Evolutionary conservation across 805 yeast genomes (phyloP), one percentile per base, ranked within the genome.

Genomic region (Lipomyces japonicus): DNA sequence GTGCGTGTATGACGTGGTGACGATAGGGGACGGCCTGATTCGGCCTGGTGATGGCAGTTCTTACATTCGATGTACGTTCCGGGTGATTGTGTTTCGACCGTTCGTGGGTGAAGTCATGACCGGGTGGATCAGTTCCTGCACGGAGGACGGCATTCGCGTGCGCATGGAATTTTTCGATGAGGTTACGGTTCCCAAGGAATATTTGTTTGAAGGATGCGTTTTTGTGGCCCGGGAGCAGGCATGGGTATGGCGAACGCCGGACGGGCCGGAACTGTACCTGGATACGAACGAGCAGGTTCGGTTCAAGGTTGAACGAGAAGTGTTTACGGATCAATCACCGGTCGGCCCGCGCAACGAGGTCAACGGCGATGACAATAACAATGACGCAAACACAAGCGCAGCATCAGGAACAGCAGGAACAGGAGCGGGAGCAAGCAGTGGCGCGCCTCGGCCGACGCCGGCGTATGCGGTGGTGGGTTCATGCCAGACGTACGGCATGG

Each of bases 401-500:
- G 37, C n/a, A 4, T 42, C 18, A 26, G 22, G 23, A 16, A 38
- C 32, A 19, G 39, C 44, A 36, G 42, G 48, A 46, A 48, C 48
- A 46, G 39, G 25, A 23, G 39, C 21, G 39, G 21, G 21, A 43
- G 22, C 47, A 47, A n/a, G 42, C 28, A 9, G 42, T 46, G 12
- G 32, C 30, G 3, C 32, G 34, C 69, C 67, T 9, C 60, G 67
- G 9, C 60, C 64, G 21, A 68, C 68, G 10, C 93, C 96, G 9
- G 88, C 96, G 14, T 90, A 88, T 69, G 86, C 88, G 7, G 69
- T 91, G 24, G 68, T 86, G 25, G 97, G 91, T 16, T 85, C 95
- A 57, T 89, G 97, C 66, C 96, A 89, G 66, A 81, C 88, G 2
- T 96, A 89, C 63, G 98, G 98, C 39, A 87, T 89, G 95, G 98